These are phyloP conservation scores for Erucastrum elatum DNA, from an alignment of 345 rosid genomes.

Conservation along the genomic window DNA sequence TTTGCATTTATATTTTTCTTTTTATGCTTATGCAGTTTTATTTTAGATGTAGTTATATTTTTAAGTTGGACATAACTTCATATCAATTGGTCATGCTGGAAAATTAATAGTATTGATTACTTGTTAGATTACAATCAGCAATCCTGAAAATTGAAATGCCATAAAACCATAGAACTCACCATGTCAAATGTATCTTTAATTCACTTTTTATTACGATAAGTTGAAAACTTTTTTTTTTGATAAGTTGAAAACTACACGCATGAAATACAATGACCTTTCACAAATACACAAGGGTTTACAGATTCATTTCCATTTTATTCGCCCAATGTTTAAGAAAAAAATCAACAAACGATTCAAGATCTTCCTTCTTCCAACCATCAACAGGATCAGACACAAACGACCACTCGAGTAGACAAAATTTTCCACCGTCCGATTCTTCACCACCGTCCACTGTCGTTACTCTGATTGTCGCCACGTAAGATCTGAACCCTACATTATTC, in stretches of 20 bases:
- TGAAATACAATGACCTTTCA: neutral
- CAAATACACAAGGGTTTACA: neutral
- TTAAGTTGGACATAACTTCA: no score
- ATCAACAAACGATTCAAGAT: slow-evolving; percentile 39
- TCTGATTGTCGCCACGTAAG: slow-evolving; percentile 48
- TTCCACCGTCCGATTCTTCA: slow-evolving; percentile 26
- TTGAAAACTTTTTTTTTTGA: neutral
- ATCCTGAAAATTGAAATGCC: neutral
- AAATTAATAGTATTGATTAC: no score
- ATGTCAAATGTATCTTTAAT: neutral
- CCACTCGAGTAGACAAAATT: slow-evolving; percentile 62
- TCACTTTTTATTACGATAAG: neutral
- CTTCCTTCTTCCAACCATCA: slow-evolving; percentile 55
- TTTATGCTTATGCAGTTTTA: no score
- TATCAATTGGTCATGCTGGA: no score
- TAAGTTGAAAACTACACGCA: neutral
- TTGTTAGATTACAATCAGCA: neutral
- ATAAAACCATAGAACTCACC: neutral
- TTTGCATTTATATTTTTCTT: no score
- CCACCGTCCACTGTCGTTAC: slow-evolving; percentile 34
- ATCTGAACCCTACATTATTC: slow-evolving; percentile 53
- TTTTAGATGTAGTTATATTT: no score
- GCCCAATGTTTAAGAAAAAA: slow-evolving; percentile 47
- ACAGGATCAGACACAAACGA: slow-evolving; percentile 61
- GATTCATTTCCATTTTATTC: slow-evolving; percentile 46